phyloP scores from a whole-genome alignment of 2,329 filamentous ascomycete species.

The Hyphodiscus sp. region DNA sequence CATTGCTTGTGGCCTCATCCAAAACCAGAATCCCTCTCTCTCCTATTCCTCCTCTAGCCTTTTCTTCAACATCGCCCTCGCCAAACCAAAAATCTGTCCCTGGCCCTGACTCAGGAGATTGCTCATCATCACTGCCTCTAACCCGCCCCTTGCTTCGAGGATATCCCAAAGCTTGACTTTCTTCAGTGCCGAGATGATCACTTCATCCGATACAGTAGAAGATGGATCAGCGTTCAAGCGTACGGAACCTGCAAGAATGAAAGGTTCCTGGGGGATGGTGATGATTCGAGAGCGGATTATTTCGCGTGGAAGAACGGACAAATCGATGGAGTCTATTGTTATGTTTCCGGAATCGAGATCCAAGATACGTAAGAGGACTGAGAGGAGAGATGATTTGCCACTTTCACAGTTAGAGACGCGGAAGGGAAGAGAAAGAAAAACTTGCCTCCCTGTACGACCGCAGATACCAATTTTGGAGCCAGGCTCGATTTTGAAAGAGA shows the following conservation, averaged over 20 bases:
- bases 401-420: conserved; percentile 16
- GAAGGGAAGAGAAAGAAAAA: neutral
- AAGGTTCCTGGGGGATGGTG: conserved; percentile 37
- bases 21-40: neutral
- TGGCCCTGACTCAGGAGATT: conserved; percentile 59
- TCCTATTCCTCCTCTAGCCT: conserved; percentile 30
- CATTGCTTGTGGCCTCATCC: conserved; percentile 1
- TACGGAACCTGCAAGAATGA: conserved; percentile 34
- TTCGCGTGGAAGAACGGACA: conserved; percentile 33
- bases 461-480: conserved; percentile 45
- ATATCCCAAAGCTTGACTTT: conserved; percentile 39
- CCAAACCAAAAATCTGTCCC: conserved; percentile 42
- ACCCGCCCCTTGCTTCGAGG: conserved; percentile 33
- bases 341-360: conserved; percentile 64
- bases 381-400: conserved; percentile 41
- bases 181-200: conserved; percentile 37
- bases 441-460: conserved; percentile 35
- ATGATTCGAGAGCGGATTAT: conserved; percentile 36
- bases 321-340: conserved; percentile 36
- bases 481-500: conserved; percentile 39
- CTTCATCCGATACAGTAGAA: conserved; percentile 31
- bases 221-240: conserved; percentile 34
- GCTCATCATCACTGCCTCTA: conserved; percentile 25
- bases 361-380: conserved; percentile 54
- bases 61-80: conserved; percentile 36